Evolutionary conservation across 106 monocot species (phyloP), one percentile per base, ranked within the genome.

Genomic region (Acanthochlamys bracteata): DNA sequence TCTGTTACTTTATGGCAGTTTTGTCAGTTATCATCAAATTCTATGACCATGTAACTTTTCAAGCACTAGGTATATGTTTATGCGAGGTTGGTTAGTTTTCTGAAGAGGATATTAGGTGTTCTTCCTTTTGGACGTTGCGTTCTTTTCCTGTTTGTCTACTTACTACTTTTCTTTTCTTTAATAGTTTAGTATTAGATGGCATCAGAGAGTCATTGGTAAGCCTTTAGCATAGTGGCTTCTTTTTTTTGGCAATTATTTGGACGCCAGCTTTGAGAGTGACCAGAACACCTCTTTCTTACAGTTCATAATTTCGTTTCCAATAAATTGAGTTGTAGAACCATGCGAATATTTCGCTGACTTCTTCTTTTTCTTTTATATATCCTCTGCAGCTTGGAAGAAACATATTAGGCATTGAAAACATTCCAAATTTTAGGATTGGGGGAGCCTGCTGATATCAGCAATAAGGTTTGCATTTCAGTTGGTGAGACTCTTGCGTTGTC

Each of bases 391-490:
- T 82, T 95, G 49, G 84, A 95, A 76, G 84, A 86, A 52, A 79
- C 79, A 21, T 95, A 90, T 41, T 77, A 90, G 75, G 86, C 84
- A 65, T 21, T 95, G 19, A 86, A 75, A 68, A 84, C 90, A 40
- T 78, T 86, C 63, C 78, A 90, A 71, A 80, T 90, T 75, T 84
- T 95, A 23, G 82, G 75, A 42, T 13, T 86, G 24, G 79, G 82
- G 27, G 73, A 69, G 24, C 54, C 24, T 52, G 59, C 41, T 33
- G 79, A 79, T 47, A 40, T 66, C 16, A 74, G 54, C 27, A 22
- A 42, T 2, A 46, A 45, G 41, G 69, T 78, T 41, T 95, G 94
- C 66, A 54, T 60, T 42, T n/a, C 60, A 23, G 77, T 90, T 41
- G 45, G 59, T 11, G 81, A 80, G 54, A 89, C 60, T 9, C 56